phyloP scores from a whole-genome alignment of 2,329 filamentous ascomycete genomes.

The Aspergillus sp. region DNA sequence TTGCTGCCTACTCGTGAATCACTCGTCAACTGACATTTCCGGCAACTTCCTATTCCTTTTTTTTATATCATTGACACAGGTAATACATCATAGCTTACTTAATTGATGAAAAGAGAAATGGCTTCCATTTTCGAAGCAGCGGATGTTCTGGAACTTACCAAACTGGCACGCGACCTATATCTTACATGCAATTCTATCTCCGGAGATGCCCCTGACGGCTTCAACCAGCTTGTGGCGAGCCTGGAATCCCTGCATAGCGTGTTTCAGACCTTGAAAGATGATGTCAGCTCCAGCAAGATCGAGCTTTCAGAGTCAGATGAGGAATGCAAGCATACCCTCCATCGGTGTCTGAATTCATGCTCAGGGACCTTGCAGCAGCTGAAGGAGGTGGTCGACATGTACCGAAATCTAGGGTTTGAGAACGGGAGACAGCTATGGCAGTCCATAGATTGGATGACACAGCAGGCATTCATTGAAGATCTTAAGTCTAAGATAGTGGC shows the following conservation, averaged over 20 bases:
- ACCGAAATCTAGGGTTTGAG: conserved; percentile 22
- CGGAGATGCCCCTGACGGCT: conserved; percentile 31
- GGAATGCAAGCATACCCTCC: conserved; percentile 24
- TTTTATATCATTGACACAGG: neutral
- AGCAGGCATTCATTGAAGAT: conserved; percentile 28
- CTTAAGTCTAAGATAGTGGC: conserved; percentile 33
- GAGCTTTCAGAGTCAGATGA: conserved; percentile 27
- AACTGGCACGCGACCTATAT: conserved; percentile 32
- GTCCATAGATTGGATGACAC: conserved; percentile 31
- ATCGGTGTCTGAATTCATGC: conserved; percentile 28
- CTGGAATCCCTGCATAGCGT: conserved; percentile 30
- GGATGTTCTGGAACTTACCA: conserved; percentile 28
- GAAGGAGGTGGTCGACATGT: conserved; percentile 24
- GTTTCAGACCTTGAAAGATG: conserved; percentile 25
- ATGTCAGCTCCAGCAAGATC: conserved; percentile 26
- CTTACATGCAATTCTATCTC: conserved; percentile 28
- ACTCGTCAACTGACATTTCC: neutral
- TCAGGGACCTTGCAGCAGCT: conserved; percentile 27
- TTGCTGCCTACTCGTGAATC: too few species aligned
- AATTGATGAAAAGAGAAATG: conserved; percentile 16
- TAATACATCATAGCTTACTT: neutral
- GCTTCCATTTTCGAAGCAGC: conserved; percentile 20
- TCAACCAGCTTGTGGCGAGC: conserved; percentile 30
- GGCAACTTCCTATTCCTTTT: neutral
- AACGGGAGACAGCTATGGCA: conserved; percentile 31